phyloP scores from a whole-genome alignment of 2,329 filamentous ascomycete genomes.

The Paecilomyces sp. region DNA sequence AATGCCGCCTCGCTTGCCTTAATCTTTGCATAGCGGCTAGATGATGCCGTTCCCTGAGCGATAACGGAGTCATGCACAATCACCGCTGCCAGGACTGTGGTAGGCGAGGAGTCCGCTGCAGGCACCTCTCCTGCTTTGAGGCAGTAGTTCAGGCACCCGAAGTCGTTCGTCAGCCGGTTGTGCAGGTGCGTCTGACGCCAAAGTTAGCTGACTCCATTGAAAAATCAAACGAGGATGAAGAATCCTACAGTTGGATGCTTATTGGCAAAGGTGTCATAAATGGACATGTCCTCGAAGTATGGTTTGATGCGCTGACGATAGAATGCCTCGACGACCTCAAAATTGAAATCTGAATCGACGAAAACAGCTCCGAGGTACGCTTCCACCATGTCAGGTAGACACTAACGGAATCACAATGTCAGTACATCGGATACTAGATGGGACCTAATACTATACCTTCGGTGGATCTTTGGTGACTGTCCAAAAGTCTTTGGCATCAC shows the following conservation, averaged over 20 bases:
- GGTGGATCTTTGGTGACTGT: slow-evolving; percentile 33
- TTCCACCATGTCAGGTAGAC: slow-evolving; percentile 80
- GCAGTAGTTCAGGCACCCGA: slow-evolving; percentile 57
- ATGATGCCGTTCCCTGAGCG: slow-evolving; percentile 55
- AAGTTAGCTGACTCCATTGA: not conserved
- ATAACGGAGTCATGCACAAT: slow-evolving; percentile 67
- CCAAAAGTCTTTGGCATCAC: slow-evolving; percentile 36
- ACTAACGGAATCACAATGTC: slow-evolving; percentile 40
- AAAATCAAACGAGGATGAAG: not conserved
- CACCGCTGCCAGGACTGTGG: slow-evolving; percentile 60
- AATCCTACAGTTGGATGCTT: slow-evolving; percentile 63
- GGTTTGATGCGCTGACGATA: slow-evolving; percentile 66
- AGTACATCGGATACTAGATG: slow-evolving; percentile 17
- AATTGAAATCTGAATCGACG: slow-evolving; percentile 79
- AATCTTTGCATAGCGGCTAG: slow-evolving; percentile 66
- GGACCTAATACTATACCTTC: slow-evolving; percentile 23
- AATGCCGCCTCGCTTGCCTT: slow-evolving; percentile 37
- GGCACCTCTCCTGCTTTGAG: slow-evolving; percentile 41
- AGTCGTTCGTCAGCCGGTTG: slow-evolving; percentile 55
- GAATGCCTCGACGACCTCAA: slow-evolving; percentile 64
- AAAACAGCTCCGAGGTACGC: slow-evolving; percentile 85
- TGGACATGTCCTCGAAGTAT: slow-evolving; percentile 77
- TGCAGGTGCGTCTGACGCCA: slow-evolving; percentile 54
- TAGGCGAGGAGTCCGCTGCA: slow-evolving; percentile 36
- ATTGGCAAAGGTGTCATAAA: slow-evolving; percentile 82